A percentile compares a stretch with the other conserved stretches of the same genome.
These are phyloP conservation scores for Neurospora intermedia DNA, from an alignment of 495 filamentous ascomycete species.

Conservation along the genomic window DNA sequence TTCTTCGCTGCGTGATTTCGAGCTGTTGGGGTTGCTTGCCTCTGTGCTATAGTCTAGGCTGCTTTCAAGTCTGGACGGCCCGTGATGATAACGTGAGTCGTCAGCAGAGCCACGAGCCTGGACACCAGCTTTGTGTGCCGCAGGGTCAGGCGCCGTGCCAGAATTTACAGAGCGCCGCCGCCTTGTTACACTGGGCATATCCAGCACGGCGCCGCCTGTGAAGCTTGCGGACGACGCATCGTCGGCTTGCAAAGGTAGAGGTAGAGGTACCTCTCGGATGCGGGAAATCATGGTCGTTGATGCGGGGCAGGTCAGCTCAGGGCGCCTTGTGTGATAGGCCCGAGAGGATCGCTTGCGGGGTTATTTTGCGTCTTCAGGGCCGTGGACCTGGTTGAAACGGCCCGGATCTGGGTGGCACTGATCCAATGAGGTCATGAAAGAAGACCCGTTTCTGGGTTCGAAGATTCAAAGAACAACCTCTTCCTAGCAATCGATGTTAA, in stretches of 20 bases:
- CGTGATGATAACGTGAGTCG: neutral
- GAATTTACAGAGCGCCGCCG: neutral
- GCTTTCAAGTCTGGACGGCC: neutral
- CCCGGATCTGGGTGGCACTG: constrained; percentile 16
- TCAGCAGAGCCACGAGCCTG: neutral
- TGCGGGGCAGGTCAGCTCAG: constrained; percentile 3
- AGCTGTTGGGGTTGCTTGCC: neutral
- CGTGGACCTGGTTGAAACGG: constrained; percentile 15
- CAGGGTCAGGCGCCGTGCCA: neutral
- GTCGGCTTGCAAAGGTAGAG: constrained; percentile 7
- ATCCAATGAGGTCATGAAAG: constrained; percentile 15
- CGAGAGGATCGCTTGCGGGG: constrained; percentile 3
- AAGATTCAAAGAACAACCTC: neutral
- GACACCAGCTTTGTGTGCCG: neutral
- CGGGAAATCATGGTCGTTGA: constrained; percentile 2
- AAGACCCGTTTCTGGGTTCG: neutral
- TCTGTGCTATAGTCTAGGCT: neutral
- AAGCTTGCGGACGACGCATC: constrained; percentile 18
- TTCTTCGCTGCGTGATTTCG: neutral
- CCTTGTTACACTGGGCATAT: neutral
- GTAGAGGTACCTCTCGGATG: neutral
- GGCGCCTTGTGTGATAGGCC: constrained; percentile 8
- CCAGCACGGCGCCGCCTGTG: constrained; percentile 1
- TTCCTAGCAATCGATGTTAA: neutral
- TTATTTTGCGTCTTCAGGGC: constrained; percentile 4